Base-by-base conservation (phyloP, 2,329 filamentous ascomycete species). In the Aurifilum marmelostoma region DNA sequence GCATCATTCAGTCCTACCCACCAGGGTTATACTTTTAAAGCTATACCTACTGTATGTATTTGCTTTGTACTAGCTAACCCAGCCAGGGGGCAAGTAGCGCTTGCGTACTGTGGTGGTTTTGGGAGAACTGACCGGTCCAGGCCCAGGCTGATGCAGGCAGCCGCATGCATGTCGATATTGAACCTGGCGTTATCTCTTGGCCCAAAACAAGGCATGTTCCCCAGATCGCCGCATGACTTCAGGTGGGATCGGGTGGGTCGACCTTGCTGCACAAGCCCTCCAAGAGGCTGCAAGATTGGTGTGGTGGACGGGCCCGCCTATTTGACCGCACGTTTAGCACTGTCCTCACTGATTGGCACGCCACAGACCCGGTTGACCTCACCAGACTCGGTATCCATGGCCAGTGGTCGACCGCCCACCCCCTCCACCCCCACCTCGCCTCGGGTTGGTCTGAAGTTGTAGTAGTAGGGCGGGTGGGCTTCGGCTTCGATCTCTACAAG, bases 221-320 rank as follows among this genome's bases (percentile, higher is more conserved):
- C 67, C 63, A 66, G 67, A 69, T 69, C 58, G 66, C 52, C 67
- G 58, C 67, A 69, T 69, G 67, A 69, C 67, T 59, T 43, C 37
- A 27, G 67, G 67, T 65, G 63, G 54, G 54, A 63, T 66, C 59
- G 56, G 21, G 65, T 67, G 65, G 65, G 43, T 43, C 65, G 29
- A 27, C 58, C 21, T 52, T 27, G 65, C 65, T 62, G 65, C 65
- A 66, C 41, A 61, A 60, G 59, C 41, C 54, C 64, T 66, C 56
- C 54, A 66, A 66, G 24, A 66, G 29, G 27, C 64, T 56, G 58
- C 65, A 21, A n/a, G 39, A 69, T 69, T 69, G 64, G 64, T 52
- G 54, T 12, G 50, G 50, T 41, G 14, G 6, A 29, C 3, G 29
- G 50, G n/a, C 43, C 63, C 47, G 60, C 68, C 52, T 63, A 43